Conservation (phyloP, 768 basidiomycete genomes). For the Collybia sp. region DNA sequence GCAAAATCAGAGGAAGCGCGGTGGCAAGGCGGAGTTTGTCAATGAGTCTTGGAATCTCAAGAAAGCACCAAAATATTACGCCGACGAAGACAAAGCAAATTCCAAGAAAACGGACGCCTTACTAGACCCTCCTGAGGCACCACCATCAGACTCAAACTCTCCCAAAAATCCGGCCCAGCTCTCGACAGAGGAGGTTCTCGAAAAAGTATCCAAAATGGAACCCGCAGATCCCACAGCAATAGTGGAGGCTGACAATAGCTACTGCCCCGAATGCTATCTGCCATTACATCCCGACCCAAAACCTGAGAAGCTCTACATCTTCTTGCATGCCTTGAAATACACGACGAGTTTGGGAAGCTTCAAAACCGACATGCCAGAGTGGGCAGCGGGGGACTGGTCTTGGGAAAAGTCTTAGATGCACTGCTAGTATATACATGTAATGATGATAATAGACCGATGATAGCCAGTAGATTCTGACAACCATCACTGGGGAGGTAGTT, state of each 20-base stretch:
- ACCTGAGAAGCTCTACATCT: slow-evolving; percentile 92
- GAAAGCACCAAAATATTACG: slow-evolving; percentile 4
- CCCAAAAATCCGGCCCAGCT: slow-evolving; percentile 28
- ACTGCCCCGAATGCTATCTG: slow-evolving; percentile 89
- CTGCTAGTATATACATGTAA: too few species aligned
- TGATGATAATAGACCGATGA: too few species aligned
- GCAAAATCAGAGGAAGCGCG: slow-evolving; percentile 54
- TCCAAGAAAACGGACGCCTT: slow-evolving; percentile 6
- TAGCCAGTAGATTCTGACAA: too few species aligned
- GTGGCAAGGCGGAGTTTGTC: slow-evolving; percentile 44
- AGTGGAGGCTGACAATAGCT: slow-evolving; percentile 41
- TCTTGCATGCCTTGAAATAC: slow-evolving; percentile 87
- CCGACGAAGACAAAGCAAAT: not conserved
- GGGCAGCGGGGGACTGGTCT: slow-evolving; percentile 74
- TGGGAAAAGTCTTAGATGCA: slow-evolving; percentile 43
- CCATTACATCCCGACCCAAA: slow-evolving; percentile 92
- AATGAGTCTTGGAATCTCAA: slow-evolving; percentile 16
- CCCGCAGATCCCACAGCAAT: slow-evolving; percentile 34
- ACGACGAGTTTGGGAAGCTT: slow-evolving; percentile 79
- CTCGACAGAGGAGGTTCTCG: slow-evolving; percentile 45
- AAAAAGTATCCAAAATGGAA: slow-evolving; percentile 30
- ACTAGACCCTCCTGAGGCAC: slow-evolving; percentile 4
- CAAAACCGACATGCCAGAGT: slow-evolving; percentile 83
- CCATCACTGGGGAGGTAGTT: not conserved
- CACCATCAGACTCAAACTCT: slow-evolving; percentile 12